phyloP scores from a whole-genome alignment of 163 green algal species.

The Prototheca wickerhamii region DNA sequence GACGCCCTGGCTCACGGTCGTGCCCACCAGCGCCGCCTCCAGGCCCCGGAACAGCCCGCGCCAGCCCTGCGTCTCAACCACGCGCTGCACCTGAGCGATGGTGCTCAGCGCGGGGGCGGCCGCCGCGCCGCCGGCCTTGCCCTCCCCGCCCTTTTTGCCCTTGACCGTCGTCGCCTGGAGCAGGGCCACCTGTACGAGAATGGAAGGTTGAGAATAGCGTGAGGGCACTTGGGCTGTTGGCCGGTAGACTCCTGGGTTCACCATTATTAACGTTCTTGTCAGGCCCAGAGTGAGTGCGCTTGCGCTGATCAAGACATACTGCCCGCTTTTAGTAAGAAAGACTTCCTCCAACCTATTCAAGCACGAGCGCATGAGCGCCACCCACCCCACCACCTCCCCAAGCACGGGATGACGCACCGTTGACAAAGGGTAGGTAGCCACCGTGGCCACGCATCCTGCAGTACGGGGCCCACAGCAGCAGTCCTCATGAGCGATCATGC shows the following conservation, averaged over 20 bases:
- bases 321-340: background rate
- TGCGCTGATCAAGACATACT: background rate
- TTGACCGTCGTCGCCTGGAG: slow-evolving; percentile 41
- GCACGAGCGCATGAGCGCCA: no score
- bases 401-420: slow-evolving; percentile 42
- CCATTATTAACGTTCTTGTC: background rate
- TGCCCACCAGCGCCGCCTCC: slow-evolving; percentile 64
- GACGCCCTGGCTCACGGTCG: slow-evolving; percentile 71
- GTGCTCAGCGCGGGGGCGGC: background rate
- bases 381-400: no score
- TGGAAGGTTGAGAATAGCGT: background rate
- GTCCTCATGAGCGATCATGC: background rate
- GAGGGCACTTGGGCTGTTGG: background rate
- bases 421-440: slow-evolving; percentile 65
- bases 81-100: slow-evolving; percentile 23
- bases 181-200: slow-evolving; percentile 37
- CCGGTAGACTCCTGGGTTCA: background rate
- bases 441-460: slow-evolving; percentile 41
- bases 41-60: slow-evolving; percentile 64
- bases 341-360: background rate
- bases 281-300: background rate
- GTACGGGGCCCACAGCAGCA: background rate
- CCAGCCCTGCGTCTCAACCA: slow-evolving; percentile 44
- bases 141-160: slow-evolving; percentile 4
- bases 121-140: slow-evolving; percentile 3